These are phyloP conservation scores for Fusarium nematophilum DNA, from an alignment of 2,329 filamentous ascomycete species.

Conservation along the genomic window DNA sequence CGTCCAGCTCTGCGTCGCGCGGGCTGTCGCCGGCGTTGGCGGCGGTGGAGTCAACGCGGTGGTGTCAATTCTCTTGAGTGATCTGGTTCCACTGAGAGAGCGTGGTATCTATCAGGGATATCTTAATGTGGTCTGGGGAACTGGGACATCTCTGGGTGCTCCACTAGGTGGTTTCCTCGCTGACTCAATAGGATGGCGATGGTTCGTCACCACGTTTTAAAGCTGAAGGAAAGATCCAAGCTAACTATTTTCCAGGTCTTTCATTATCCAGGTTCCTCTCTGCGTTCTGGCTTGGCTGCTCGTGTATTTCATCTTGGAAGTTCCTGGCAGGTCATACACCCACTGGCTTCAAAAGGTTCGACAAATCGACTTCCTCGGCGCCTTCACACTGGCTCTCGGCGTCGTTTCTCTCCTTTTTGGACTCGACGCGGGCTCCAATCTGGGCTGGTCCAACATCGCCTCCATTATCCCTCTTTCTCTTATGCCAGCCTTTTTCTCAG, in stretches of 20 bases:
- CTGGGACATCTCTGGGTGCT: conserved; percentile 74
- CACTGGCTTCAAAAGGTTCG: conserved; percentile 74
- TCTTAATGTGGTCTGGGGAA: conserved; percentile 77
- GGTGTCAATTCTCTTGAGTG: conserved; percentile 73
- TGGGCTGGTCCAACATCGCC: conserved; percentile 70
- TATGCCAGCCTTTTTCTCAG: conserved; percentile 67
- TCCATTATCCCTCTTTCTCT: conserved; percentile 68
- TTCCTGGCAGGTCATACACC: conserved; percentile 69
- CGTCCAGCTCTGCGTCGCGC: conserved; percentile 72
- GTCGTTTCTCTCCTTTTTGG: conserved; percentile 75
- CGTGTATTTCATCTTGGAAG: conserved; percentile 70
- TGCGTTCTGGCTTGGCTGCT: conserved; percentile 73
- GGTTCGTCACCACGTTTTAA: conserved; percentile 60
- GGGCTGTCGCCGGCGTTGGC: conserved; percentile 66
- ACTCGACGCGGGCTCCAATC: conserved; percentile 78
- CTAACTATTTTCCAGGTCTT: conserved; percentile 63
- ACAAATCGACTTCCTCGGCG: conserved; percentile 80
- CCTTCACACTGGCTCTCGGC: conserved; percentile 71
- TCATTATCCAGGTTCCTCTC: conserved; percentile 76
- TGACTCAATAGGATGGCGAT: conserved; percentile 80
- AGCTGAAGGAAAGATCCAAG: neutral
- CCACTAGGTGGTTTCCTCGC: conserved; percentile 78
- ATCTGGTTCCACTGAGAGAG: conserved; percentile 76
- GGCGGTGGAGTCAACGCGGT: conserved; percentile 79
- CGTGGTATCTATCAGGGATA: conserved; percentile 79